These are phyloP conservation scores for Hsuehochloa calcarea DNA, from an alignment of 176 grass and related monocot species.

Conservation along the genomic window DNA sequence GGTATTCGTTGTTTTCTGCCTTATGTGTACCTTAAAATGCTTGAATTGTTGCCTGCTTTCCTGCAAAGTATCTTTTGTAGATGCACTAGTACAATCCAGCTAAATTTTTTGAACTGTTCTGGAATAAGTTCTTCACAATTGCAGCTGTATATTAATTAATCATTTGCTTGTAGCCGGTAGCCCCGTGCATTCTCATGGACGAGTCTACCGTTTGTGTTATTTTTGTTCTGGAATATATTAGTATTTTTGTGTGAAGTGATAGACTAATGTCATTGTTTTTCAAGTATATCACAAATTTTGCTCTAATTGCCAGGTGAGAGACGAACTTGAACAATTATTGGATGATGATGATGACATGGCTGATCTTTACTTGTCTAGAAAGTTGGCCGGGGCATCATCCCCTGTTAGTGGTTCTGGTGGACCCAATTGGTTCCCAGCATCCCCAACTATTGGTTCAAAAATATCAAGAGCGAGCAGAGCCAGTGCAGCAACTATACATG, in stretches of 20 bases:
- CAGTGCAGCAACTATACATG: slow-evolving; percentile 87
- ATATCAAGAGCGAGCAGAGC: slow-evolving; percentile 93
- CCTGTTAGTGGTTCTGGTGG: slow-evolving; percentile 78
- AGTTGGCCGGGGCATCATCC: slow-evolving; percentile 76
- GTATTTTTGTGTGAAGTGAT: background rate
- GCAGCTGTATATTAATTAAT: slow-evolving; percentile 3
- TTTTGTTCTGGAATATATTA: slow-evolving; percentile 15
- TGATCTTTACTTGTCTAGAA: slow-evolving; percentile 99
- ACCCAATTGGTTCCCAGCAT: slow-evolving; percentile 81
- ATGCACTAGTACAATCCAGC: background rate
- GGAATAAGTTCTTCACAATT: background rate
- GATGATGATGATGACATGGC: slow-evolving; percentile 99
- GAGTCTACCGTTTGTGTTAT: background rate
- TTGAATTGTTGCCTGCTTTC: background rate
- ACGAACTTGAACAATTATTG: slow-evolving; percentile 98
- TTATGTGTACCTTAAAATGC: background rate
- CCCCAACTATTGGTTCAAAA: slow-evolving; percentile 93
- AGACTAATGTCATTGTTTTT: background rate
- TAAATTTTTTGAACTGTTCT: background rate
- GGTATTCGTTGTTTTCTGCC: background rate
- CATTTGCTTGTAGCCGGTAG: background rate
- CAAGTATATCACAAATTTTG: slow-evolving; percentile 25
- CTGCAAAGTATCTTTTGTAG: background rate
- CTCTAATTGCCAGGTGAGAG: slow-evolving; percentile 74
- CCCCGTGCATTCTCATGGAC: background rate